These are phyloP conservation scores for Penstemon eatonii DNA, from an alignment of 257 asterid species.

Conservation along the genomic window DNA sequence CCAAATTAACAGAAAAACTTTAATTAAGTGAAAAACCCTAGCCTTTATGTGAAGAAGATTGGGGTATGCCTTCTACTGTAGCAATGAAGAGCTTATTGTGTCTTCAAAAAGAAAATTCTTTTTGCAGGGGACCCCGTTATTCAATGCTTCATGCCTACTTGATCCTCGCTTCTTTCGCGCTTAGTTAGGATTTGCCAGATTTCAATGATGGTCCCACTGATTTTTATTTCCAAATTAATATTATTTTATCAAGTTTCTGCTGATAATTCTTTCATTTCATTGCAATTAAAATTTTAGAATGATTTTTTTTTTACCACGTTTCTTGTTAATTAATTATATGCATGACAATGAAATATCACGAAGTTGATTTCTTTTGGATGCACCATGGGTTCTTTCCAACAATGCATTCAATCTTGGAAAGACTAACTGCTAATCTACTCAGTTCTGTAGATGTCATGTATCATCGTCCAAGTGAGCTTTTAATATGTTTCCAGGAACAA, in stretches of 20 bases:
- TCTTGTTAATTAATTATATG: background rate
- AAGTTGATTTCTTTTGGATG: slow-evolving; percentile 18
- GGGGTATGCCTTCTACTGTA: slow-evolving; percentile 15
- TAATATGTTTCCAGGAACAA: slow-evolving; percentile 48
- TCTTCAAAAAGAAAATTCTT: background rate
- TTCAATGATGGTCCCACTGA: too few relatives aligned
- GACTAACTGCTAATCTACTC: background rate
- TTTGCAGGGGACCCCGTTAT: background rate
- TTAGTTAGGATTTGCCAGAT: too few relatives aligned
- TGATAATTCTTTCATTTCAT: background rate
- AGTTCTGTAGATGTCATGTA: slow-evolving; percentile 12
- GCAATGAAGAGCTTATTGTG: slow-evolving; percentile 6
- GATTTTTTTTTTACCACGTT: background rate
- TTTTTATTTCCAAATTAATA: too few relatives aligned
- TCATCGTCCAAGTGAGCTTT: slow-evolving; percentile 11
- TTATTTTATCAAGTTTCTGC: background rate
- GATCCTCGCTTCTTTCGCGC: background rate
- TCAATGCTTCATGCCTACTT: background rate
- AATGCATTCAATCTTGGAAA: background rate
- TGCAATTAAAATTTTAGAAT: background rate
- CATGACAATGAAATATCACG: background rate
- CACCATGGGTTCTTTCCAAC: background rate
- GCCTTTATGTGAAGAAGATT: background rate
- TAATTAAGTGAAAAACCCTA: background rate
- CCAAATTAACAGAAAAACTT: background rate